Evolutionary conservation across 768 basidiomycete species (phyloP).

Genomic region (Kwoniella bestiolae): DNA sequence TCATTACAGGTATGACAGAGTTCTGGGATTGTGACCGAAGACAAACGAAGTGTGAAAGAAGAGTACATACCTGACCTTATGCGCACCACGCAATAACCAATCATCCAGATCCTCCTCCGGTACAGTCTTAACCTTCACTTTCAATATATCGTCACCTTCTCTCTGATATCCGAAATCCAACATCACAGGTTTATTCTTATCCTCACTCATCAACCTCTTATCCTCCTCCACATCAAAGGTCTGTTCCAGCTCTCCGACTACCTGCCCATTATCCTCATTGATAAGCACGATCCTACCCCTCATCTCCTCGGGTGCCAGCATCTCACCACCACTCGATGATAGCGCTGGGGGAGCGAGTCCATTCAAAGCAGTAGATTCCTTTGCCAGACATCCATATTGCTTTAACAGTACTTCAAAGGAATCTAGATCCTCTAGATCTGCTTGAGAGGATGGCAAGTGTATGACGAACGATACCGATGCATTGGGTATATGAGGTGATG

Average conservation of each 20-base stretch:
- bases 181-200: constrained; percentile 63
- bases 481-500: constrained; percentile 58
- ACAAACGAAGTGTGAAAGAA: background rate
- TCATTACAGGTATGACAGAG: too few relatives aligned
- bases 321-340: background rate
- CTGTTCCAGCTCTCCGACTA: constrained; percentile 71
- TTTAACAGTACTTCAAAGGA: constrained; percentile 68
- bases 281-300: constrained; percentile 71
- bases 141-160: constrained; percentile 57
- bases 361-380: constrained; percentile 34
- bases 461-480: constrained; percentile 46
- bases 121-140: constrained; percentile 67
- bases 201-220: constrained; percentile 60
- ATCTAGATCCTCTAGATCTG: constrained; percentile 62
- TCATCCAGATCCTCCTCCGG: constrained; percentile 73
- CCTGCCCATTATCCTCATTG: constrained; percentile 72
- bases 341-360: constrained; percentile 13
- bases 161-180: constrained; percentile 67
- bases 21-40: background rate
- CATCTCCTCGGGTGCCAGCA: constrained; percentile 39
- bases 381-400: constrained; percentile 63
- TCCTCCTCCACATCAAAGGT: constrained; percentile 67
- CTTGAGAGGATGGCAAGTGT: constrained; percentile 54
- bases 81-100: constrained; percentile 66
- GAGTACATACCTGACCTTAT: constrained; percentile 65